Evolutionary conservation across 73 alveolate genomes (phyloP), one percentile per base, ranked within the genome.

Genomic region (Stentor coeruleus): DNA sequence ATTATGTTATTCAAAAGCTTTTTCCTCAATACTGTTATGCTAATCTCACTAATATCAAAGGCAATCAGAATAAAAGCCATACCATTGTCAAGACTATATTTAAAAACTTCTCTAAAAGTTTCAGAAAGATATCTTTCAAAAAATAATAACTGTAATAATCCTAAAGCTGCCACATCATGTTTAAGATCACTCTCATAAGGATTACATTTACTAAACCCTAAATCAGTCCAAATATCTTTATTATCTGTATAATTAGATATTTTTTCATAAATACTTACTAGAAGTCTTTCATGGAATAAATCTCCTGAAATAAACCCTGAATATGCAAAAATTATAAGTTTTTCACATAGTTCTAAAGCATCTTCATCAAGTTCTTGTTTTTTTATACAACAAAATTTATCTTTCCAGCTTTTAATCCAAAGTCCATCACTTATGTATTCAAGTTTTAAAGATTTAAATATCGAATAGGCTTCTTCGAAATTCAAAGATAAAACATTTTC

Each of bases 111-210:
- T 49, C 20, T 20, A 11, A 49, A 6, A 20, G 20, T 11, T 20
- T 49, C 66, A 11, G 66, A 20, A 6, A 49, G 6, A 20, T 11
- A 49, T 20, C 20, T 49, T 49, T 49, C 66, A 49, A 49, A 11
- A 20, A 49, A 49, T 49, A 49, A 49, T 20, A 49, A 49, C 20
- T 49, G 66, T 6, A 49, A 49, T 49, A 49, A 49, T 20, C 66
- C 66, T 49, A 49, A 49, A 49, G 66, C 28, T 49, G 66, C 66
- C 6, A 49, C 66, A 20, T 49, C 66, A 49, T 49, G 66, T 49
- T 49, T 49, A 11, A 49, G 66, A 20, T 49, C 66, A 49, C 20
- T 20, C 28, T 49, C 28, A 49, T 49, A 20, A 20, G 66, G 66
- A 49, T 49, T 49, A 20, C 20, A 11, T 11, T 20, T 49, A 20